Evolutionary conservation across 2,329 filamentous ascomycete species (phyloP).

Genomic region (Venturia pyrina): DNA sequence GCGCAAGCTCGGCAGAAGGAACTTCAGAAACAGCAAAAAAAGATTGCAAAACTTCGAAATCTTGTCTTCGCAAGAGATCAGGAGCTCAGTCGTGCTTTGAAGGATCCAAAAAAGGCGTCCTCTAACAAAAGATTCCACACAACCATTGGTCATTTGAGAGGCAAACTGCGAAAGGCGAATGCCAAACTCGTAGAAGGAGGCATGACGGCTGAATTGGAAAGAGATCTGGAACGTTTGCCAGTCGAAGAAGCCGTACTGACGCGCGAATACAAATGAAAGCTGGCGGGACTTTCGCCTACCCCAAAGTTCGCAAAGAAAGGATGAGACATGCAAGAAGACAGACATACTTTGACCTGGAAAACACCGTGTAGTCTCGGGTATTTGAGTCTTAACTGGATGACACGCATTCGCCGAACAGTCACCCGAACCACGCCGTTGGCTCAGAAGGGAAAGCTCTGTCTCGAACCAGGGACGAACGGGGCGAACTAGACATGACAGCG

Average conservation of each 20-base stretch:
- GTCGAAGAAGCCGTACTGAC: not conserved
- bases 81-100: not conserved
- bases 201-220: not conserved
- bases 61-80: not conserved
- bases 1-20: not conserved
- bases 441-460: too few relatives aligned
- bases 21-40: not conserved
- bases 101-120: not conserved
- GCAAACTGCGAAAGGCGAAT: not conserved
- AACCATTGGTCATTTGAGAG: not conserved
- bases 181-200: not conserved
- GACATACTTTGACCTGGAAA: not conserved
- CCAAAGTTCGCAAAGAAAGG: not conserved
- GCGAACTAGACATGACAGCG: too few relatives aligned
- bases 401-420: too few relatives aligned
- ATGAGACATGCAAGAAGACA: not conserved
- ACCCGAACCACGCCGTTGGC: too few relatives aligned
- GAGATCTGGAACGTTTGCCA: not conserved
- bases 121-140: not conserved
- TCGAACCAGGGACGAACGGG: too few relatives aligned
- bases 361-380: too few relatives aligned
- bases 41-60: not conserved
- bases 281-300: not conserved
- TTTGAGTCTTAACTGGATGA: too few relatives aligned
- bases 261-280: not conserved